These are phyloP conservation scores for Phytophthora syringae DNA, from an alignment of 352 stramenopile genomes.

Conservation along the genomic window DNA sequence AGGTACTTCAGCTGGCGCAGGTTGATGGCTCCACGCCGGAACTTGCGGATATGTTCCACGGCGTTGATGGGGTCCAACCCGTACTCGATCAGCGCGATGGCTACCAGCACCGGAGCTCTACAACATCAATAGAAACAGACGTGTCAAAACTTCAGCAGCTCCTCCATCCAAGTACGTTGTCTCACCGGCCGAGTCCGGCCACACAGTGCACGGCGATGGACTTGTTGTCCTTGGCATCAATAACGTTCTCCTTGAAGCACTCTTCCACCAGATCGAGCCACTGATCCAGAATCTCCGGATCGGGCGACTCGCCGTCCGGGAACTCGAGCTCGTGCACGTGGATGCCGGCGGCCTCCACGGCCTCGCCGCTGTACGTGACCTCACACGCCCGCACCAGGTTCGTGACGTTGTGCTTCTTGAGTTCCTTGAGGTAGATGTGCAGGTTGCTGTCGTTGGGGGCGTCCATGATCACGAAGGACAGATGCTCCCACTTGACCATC, in stretches of 20 bases:
- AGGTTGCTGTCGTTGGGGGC: slow-evolving; percentile 96
- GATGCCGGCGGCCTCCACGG: slow-evolving; percentile 95
- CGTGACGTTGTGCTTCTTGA: slow-evolving; percentile 96
- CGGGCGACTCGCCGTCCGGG: slow-evolving; percentile 94
- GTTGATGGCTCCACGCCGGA: slow-evolving; percentile 97
- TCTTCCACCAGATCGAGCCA: slow-evolving; percentile 97
- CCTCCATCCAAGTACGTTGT: slow-evolving; percentile 4
- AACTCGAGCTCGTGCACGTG: slow-evolving; percentile 96
- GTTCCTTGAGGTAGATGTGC: slow-evolving; percentile 97
- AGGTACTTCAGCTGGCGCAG: slow-evolving; percentile 98
- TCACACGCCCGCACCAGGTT: slow-evolving; percentile 96
- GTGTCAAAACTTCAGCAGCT: no score
- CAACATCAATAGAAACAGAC: slow-evolving; percentile 2
- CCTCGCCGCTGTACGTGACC: slow-evolving; percentile 92
- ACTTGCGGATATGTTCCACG: slow-evolving; percentile 96
- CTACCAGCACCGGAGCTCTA: slow-evolving; percentile 96
- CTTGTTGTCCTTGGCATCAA: slow-evolving; percentile 70
- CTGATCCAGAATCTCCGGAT: slow-evolving; percentile 91
- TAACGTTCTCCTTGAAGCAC: slow-evolving; percentile 91
- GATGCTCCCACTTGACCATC: slow-evolving; percentile 87
- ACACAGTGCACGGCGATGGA: slow-evolving; percentile 98
- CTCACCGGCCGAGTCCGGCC: slow-evolving; percentile 94
- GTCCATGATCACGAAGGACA: slow-evolving; percentile 99
- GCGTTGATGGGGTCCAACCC: slow-evolving; percentile 96
- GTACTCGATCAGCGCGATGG: slow-evolving; percentile 98